phyloP scores from a whole-genome alignment of 495 filamentous ascomycete species.

The Lasiosphaeris hirsuta region DNA sequence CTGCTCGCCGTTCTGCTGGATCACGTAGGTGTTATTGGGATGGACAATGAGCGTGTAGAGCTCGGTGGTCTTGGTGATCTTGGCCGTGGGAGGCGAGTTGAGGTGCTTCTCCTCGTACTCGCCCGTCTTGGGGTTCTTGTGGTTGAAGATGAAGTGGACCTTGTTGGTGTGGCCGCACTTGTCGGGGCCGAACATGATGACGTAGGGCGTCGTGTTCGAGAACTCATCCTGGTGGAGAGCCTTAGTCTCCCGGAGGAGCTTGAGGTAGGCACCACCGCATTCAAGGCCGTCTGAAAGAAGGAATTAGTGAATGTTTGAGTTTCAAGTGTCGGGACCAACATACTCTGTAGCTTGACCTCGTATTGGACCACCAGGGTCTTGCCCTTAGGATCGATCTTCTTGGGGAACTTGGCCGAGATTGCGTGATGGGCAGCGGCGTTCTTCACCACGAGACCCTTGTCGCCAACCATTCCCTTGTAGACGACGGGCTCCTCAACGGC shows the following conservation, averaged over 20 bases:
- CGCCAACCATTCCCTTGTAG: constrained; percentile 90
- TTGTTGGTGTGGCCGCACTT: constrained; percentile 99
- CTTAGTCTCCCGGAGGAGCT: constrained; percentile 97
- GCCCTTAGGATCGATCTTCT: constrained; percentile 94
- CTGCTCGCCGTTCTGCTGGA: constrained; percentile 82
- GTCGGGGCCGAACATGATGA: constrained; percentile 99
- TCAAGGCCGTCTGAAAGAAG: constrained; percentile 73
- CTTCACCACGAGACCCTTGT: constrained; percentile 97
- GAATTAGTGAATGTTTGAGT: constrained; percentile 14
- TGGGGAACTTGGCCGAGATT: constrained; percentile 97
- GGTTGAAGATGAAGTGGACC: constrained; percentile 99
- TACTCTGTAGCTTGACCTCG: constrained; percentile 98
- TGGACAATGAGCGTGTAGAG: constrained; percentile 96
- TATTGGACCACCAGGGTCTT: constrained; percentile 98
- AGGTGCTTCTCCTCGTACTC: constrained; percentile 99
- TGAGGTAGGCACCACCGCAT: constrained; percentile 98
- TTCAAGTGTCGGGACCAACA: constrained; percentile 31
- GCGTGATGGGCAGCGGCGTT: constrained; percentile 96
- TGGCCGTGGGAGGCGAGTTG: constrained; percentile 74
- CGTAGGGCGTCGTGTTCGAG: constrained; percentile 93
- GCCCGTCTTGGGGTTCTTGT: constrained; percentile 99
- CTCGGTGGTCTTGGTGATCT: constrained; percentile 83
- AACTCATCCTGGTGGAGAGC: constrained; percentile 96
- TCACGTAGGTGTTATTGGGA: constrained; percentile 90
- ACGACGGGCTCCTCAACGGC: constrained; percentile 90